Percentiles rank a stretch among this genome's conserved stretches.
These are phyloP conservation scores for Neurospora sp. DNA, from an alignment of 495 filamentous ascomycete species.

Conservation along the genomic window DNA sequence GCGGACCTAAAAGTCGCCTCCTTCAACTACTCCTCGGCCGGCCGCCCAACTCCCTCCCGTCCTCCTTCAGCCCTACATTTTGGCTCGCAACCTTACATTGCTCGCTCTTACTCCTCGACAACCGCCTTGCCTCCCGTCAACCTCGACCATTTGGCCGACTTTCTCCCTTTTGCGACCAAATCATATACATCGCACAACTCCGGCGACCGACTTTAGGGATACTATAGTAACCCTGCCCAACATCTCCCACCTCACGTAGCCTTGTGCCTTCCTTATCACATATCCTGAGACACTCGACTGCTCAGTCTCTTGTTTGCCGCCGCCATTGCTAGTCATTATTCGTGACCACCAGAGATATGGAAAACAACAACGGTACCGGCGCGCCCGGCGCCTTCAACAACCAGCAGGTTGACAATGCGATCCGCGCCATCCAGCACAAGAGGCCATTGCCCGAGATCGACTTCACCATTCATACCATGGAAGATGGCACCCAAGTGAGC, in stretches of 20 bases:
- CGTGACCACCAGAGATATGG: conserved; percentile 18
- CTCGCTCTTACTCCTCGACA: not conserved
- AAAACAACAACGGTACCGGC: conserved; percentile 25
- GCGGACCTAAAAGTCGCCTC: not conserved
- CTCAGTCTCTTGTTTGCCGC: not conserved
- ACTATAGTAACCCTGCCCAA: not conserved
- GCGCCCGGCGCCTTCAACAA: conserved; percentile 18
- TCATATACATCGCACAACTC: not conserved
- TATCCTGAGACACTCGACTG: not conserved
- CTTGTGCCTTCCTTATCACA: not conserved
- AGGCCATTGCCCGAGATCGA: conserved; percentile 94
- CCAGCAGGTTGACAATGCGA: conserved; percentile 53
- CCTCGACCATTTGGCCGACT: not conserved
- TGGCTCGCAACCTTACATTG: not conserved
- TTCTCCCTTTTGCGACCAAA: not conserved
- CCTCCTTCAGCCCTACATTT: conserved; percentile 16
- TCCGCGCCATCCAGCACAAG: conserved; percentile 82
- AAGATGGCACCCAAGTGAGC: conserved; percentile 90
- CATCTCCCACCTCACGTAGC: not conserved
- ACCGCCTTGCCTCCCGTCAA: not conserved
- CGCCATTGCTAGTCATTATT: not conserved
- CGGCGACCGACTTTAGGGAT: not conserved
- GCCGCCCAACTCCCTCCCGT: conserved; percentile 14
- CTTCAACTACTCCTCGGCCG: conserved; percentile 3
- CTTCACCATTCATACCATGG: conserved; percentile 95